phyloP scores from a whole-genome alignment of 2,329 filamentous ascomycete genomes.

The Pezizomycotina sp. region DNA sequence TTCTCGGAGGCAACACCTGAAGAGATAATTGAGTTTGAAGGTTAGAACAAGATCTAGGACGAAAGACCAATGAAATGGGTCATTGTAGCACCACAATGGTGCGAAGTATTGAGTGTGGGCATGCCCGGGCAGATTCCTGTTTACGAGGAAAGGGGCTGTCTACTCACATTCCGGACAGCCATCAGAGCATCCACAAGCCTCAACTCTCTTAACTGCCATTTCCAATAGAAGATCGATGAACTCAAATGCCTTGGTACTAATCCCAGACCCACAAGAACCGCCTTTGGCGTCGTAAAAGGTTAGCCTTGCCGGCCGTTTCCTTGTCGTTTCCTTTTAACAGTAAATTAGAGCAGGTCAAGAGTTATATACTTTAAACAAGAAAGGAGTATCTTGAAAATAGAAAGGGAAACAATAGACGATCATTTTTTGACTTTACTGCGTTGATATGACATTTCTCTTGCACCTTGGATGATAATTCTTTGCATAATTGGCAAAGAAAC shows the following conservation, averaged over 20 bases:
- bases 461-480: no score
- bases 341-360: no score
- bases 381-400: not conserved
- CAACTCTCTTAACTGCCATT: conserved; percentile 54
- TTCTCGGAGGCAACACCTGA: conserved; percentile 13
- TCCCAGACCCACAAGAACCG: conserved; percentile 64
- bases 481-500: conserved; percentile 25
- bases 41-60: conserved; percentile 3
- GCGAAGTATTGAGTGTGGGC: conserved; percentile 86
- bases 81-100: conserved; percentile 66
- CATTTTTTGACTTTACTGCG: no score
- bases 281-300: conserved; percentile 95
- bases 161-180: conserved; percentile 87
- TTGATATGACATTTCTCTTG: no score
- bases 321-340: conserved; percentile 44
- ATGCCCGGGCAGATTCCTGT: no score
- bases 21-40: not conserved
- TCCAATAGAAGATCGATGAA: conserved; percentile 50
- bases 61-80: conserved; percentile 6
- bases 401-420: no score
- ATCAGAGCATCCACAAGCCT: conserved; percentile 55
- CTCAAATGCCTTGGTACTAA: conserved; percentile 85
- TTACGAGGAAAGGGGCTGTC: conserved; percentile 42
- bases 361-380: conserved; percentile 12
- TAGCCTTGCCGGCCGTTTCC: conserved; percentile 72